Evolutionary conservation across 2,329 filamentous ascomycete genomes (phyloP).

Genomic region (Calonectria ilicicola): DNA sequence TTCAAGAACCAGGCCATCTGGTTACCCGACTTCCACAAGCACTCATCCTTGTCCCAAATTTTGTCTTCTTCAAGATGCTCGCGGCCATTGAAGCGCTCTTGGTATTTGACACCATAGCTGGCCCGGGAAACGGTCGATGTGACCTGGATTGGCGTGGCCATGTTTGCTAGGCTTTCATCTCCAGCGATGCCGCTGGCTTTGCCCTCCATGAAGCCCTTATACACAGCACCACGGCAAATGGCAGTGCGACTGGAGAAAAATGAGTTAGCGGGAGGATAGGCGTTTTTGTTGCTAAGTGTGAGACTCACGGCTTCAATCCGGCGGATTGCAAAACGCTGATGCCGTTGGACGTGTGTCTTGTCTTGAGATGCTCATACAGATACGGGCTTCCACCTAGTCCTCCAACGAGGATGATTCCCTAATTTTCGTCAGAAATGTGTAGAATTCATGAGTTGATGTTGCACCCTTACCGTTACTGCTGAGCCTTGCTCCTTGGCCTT

Average conservation of each 20-base stretch:
- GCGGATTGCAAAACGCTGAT: constrained; percentile 10
- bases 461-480: not conserved
- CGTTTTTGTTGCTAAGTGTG: not conserved
- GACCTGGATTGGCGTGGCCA: not conserved
- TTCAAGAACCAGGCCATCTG: constrained; percentile 3
- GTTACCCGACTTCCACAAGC: not conserved
- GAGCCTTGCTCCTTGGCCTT: not conserved
- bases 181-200: not conserved
- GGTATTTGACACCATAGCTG: not conserved
- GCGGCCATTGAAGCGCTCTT: not conserved
- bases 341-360: not conserved
- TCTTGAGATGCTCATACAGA: not conserved
- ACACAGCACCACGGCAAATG: constrained; percentile 14
- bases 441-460: no score
- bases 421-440: not conserved
- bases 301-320: constrained; percentile 8
- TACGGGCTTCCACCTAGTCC: constrained; percentile 8
- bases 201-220: constrained; percentile 16
- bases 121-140: constrained; percentile 13
- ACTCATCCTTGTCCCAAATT: not conserved
- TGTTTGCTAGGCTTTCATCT: not conserved
- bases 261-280: not conserved
- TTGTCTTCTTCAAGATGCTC: constrained; percentile 3
- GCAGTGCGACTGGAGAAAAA: not conserved
- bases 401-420: constrained; percentile 19